Evolutionary conservation across 768 basidiomycete genomes (phyloP).

Genomic region (Auriculariales sp.): DNA sequence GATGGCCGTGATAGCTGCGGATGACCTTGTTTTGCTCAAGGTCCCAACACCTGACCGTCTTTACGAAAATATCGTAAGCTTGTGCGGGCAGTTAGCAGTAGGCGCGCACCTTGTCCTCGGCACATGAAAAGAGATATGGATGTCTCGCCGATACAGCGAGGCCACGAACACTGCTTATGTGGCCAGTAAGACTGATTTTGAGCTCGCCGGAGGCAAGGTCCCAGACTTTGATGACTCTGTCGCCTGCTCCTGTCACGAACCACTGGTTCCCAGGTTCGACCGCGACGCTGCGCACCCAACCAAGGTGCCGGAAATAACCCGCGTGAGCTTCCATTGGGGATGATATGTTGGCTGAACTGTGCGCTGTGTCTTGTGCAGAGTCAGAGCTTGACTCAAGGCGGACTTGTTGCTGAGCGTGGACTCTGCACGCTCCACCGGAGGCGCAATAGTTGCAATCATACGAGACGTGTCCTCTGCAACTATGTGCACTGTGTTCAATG

Average conservation of each 20-base stretch:
- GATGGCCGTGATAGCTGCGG: conserved; percentile 94
- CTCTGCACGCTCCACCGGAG: conserved; percentile 26
- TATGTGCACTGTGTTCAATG: neutral
- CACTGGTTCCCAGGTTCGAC: conserved; percentile 97
- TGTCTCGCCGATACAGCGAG: conserved; percentile 85
- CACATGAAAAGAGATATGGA: conserved; percentile 94
- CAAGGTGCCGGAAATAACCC: conserved; percentile 97
- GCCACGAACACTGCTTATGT: conserved; percentile 93
- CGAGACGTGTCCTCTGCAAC: conserved; percentile 17
- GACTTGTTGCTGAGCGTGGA: conserved; percentile 54
- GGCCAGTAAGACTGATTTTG: conserved; percentile 91
- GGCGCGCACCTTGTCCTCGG: conserved; percentile 80
- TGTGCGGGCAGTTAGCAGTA: neutral
- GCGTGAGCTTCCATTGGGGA: conserved; percentile 87
- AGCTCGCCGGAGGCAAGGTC: conserved; percentile 94
- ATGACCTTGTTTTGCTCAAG: conserved; percentile 98
- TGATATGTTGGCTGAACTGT: conserved; percentile 94
- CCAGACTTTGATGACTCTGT: conserved; percentile 98
- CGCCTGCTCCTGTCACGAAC: conserved; percentile 97
- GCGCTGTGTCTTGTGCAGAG: conserved; percentile 83
- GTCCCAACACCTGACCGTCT: conserved; percentile 99
- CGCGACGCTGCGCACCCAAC: conserved; percentile 92
- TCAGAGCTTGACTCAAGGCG: conserved; percentile 76
- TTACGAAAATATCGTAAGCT: neutral
- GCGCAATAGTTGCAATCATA: conserved; percentile 56